A percentile compares a stretch with the other conserved stretches of the same genome.
Conservation (phyloP, 495 filamentous ascomycete genomes). For the Tuber borchii region DNA sequence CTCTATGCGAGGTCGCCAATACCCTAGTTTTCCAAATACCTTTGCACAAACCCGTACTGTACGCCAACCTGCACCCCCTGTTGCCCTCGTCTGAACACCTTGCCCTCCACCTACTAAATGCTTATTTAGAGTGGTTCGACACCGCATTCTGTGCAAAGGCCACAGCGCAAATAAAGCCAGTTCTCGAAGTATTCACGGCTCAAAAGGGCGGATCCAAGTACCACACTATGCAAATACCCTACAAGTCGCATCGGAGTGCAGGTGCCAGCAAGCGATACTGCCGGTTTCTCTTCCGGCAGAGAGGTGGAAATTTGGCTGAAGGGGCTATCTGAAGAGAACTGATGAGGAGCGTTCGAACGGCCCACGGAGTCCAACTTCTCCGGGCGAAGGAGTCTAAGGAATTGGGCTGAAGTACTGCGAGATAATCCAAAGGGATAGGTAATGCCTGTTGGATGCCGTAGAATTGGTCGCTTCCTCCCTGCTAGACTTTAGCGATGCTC, state of each 20-base stretch:
- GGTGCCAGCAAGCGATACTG: no score
- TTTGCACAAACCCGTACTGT: slow-evolving; percentile 73
- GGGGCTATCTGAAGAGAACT: no score
- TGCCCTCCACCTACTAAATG: slow-evolving; percentile 65
- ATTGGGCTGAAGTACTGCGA: slow-evolving; percentile 54
- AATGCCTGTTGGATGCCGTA: slow-evolving; percentile 85
- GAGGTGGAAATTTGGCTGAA: no score
- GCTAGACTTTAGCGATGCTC: slow-evolving; percentile 59
- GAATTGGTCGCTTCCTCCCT: slow-evolving; percentile 70
- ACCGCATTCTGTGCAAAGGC: slow-evolving; percentile 91
- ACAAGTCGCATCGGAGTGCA: no score
- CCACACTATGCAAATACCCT: slow-evolving; percentile 70
- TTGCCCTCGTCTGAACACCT: slow-evolving; percentile 63
- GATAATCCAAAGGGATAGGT: slow-evolving; percentile 44
- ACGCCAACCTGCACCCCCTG: slow-evolving; percentile 86
- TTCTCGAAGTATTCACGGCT: slow-evolving; percentile 66
- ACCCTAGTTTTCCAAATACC: slow-evolving; percentile 65
- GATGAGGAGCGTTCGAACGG: no score
- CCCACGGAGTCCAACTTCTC: no score
- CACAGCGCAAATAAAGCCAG: slow-evolving; percentile 82
- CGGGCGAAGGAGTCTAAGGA: no score
- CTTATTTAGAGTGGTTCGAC: slow-evolving; percentile 75
- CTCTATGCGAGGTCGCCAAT: slow-evolving; percentile 74
- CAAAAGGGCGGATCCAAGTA: slow-evolving; percentile 54
- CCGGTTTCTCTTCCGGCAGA: no score